Conservation (phyloP, 208 protist genomes). For the Trichomonas gallinae region DNA sequence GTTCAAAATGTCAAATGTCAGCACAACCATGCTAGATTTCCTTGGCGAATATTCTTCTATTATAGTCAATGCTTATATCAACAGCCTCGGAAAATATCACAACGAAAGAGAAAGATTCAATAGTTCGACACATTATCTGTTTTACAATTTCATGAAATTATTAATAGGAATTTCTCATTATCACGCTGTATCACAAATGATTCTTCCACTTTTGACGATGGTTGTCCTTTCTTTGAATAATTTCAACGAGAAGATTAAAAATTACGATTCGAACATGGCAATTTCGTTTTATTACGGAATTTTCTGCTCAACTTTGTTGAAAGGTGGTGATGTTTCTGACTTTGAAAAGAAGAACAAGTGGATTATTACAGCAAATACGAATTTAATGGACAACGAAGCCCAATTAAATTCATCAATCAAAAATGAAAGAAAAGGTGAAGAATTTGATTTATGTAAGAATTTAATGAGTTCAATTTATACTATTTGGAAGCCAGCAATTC, state of each 20-base stretch:
- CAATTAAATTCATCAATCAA: neutral
- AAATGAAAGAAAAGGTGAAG: no score
- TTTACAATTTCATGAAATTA: neutral
- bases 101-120: neutral
- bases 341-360: neutral
- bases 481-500: neutral
- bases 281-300: neutral
- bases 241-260: neutral
- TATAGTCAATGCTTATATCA: neutral
- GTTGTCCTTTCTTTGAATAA: no score
- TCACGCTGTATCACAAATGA: neutral
- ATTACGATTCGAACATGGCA: no score
- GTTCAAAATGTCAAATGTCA: neutral
- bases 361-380: neutral
- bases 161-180: neutral
- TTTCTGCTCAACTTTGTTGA: neutral
- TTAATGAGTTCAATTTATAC: neutral
- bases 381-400: neutral
- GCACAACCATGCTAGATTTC: neutral
- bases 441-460: no score
- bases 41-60: neutral
- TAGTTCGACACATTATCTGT: neutral
- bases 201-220: neutral
- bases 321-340: neutral
- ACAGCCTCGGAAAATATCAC: neutral